Evolutionary conservation across 805 yeast genomes (phyloP), one percentile per base, ranked within the genome.

Genomic region (Metschnikowia anglica): DNA sequence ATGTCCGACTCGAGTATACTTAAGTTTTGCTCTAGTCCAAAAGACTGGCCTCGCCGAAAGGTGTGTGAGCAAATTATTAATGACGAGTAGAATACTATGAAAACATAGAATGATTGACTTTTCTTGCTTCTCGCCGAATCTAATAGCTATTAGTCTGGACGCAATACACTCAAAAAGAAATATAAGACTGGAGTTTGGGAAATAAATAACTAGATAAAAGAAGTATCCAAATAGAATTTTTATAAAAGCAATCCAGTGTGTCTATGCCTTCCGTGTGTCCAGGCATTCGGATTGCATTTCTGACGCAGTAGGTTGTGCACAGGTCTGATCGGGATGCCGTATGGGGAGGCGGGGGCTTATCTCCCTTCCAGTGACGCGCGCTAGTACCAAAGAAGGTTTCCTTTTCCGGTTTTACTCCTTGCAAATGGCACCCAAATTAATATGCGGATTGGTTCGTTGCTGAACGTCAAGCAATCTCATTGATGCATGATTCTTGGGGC

Each of bases 341-440:
- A 28, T 41, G 36, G 37, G 25, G 7, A 13, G 6, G 33, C 29
- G 28, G 31, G 7, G 44, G 44, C 40, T 35, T 36, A 35, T 41
- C 31, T 27, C 21, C n/a, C 16, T 13, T 13, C 7, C 35, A 8
- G 25, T 8, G 26, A 17, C 16, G 38, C 38, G 31, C 38, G 31
- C 37, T 2, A 13, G 4, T 18, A 13, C 27, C 24, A 33, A 33
- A 29, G 7, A 29, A 23, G 26, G 33, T 29, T 4, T 16, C 11
- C 19, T 16, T 29, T 12, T 29, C 33, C 33, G 33, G 19, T 15
- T 29, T 9, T 27, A 6, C 11, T 17, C 30, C 15, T 28, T 28
- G 31, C 33, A 26, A 9, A 26, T n/a, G n/a, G n/a, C n/a, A n/a
- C n/a, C n/a, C n/a, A n/a, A n/a, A n/a, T n/a, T n/a, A n/a, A n/a